Percentiles rank a stretch among this genome's conserved stretches.
Conservation (phyloP, 768 basidiomycete species). For the Lyophyllum atratum region DNA sequence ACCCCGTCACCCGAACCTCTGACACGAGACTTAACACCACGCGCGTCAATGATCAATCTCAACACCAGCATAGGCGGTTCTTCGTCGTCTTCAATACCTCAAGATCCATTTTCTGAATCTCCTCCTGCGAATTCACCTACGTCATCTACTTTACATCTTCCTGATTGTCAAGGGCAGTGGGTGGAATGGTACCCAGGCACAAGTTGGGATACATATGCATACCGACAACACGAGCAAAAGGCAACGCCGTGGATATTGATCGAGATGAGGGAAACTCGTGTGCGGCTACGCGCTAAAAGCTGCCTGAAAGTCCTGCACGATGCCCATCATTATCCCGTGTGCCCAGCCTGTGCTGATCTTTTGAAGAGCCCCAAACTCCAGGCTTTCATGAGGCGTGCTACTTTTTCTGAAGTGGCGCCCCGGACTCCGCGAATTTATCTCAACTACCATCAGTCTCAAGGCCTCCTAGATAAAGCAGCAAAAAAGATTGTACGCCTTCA, state of each 20-base stretch:
- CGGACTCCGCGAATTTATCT: not conserved
- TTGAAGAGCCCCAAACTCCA: not conserved
- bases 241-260: not conserved
- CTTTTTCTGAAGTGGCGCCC: not conserved
- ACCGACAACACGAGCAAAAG: too few relatives aligned
- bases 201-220: too few relatives aligned
- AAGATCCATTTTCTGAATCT: too few relatives aligned
- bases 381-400: not conserved
- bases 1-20: not conserved
- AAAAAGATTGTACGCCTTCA: not conserved
- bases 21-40: too few relatives aligned
- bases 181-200: too few relatives aligned
- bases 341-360: not conserved
- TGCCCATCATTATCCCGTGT: not conserved
- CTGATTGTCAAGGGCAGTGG: not conserved
- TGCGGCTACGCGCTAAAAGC: too few relatives aligned
- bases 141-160: too few relatives aligned
- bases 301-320: too few relatives aligned
- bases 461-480: not conserved
- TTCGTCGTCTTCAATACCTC: too few relatives aligned
- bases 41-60: too few relatives aligned
- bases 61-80: too few relatives aligned
- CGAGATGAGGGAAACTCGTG: not conserved
- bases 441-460: not conserved
- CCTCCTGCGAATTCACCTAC: too few relatives aligned